Evolutionary conservation across 768 basidiomycete genomes (phyloP), one percentile per base, ranked within the genome.

Genomic region (Termitomyces sp.): DNA sequence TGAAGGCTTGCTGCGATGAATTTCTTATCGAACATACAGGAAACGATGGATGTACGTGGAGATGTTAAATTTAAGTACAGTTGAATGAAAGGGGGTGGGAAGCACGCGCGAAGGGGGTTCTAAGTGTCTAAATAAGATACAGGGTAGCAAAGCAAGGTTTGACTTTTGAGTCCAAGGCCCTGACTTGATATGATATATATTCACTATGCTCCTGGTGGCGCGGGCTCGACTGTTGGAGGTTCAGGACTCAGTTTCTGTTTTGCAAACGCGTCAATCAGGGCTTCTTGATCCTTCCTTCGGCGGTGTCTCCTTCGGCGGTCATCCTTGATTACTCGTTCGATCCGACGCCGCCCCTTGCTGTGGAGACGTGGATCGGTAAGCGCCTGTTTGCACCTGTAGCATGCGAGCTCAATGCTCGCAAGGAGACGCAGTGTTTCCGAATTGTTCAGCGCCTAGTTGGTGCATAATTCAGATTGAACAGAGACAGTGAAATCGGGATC

Each of bases 391-490:
- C 85, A 89, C 62, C 80, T 81, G 67, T 91, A 89, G 68, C 88
- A 91, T 3, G 91, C 89, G 35, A 92, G 82, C 65, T 93, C 91
- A 59, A 93, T 89, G 72, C 86, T 88, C 7, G 90, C 89, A 41
- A 92, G 77, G 48, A 93, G 73, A 42, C 88, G 85, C 34, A 93
- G 78, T 0, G 91, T 92, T 66, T 93, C 90, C 8, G 89, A 83
- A 64, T 88, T 86, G 65, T 90, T 93, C 60, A 90, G 69, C 2
- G 91, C 89, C 90, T 93, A 60, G 25, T 50, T 48, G 39, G 42
- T 40, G 59, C 44, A 61, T 42, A 2, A n/a, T 32, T 40, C 28
- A 19, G 25, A 35, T 52, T 34, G 54, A 52, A 46, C 30, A 47
- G 42, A 42, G 41, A 39, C 47, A 59, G 32, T 47, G 53, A 27